These are phyloP conservation scores for Micromonas pusilla DNA, from an alignment of 139 green algal species.

Conservation along the genomic window DNA sequence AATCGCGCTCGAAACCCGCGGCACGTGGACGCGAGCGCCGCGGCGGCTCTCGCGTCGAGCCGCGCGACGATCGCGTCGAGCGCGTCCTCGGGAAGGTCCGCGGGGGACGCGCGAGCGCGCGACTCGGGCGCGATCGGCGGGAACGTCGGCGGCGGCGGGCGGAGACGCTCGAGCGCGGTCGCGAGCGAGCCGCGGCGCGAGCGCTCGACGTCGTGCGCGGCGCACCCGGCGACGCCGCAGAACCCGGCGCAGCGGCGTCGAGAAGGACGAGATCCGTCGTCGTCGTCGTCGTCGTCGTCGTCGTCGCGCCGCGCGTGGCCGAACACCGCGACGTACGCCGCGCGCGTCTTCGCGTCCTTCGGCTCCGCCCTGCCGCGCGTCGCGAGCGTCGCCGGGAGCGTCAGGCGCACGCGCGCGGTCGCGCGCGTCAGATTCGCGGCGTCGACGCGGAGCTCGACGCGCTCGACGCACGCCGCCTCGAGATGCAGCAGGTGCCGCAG, in stretches of 20 bases:
- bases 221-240: constrained; percentile 17
- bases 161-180: not conserved
- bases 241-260: not conserved
- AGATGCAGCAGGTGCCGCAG: not conserved
- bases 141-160: not conserved
- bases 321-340: not conserved
- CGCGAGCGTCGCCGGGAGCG: not conserved
- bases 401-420: not conserved
- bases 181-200: not conserved
- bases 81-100: constrained; percentile 33
- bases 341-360: not conserved
- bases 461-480: not conserved
- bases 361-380: not conserved
- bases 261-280: not conserved
- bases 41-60: constrained; percentile 34
- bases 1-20: constrained; percentile 31
- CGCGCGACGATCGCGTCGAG: constrained; percentile 26
- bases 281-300: constrained; percentile 6
- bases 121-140: not conserved
- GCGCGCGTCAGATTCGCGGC: not conserved
- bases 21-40: constrained; percentile 34
- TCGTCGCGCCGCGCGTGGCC: not conserved
- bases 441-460: not conserved
- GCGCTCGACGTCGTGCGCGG: not conserved
- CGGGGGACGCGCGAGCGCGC: not conserved